These are phyloP conservation scores for Adansonia madagascariensis DNA, from an alignment of 441 rosid species.

Conservation along the genomic window DNA sequence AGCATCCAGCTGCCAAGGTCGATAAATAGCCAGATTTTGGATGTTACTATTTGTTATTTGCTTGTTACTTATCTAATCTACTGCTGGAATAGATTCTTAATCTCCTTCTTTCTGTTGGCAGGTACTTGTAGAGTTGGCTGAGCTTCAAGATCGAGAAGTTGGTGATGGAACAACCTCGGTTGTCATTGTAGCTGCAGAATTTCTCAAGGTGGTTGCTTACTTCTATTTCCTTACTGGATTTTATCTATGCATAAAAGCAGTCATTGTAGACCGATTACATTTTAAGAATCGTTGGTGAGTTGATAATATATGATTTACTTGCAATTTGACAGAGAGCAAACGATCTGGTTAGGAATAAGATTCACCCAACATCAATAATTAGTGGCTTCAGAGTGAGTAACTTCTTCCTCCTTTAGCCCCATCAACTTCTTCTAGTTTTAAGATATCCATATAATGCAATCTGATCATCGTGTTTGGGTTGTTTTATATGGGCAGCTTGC, in stretches of 20 bases:
- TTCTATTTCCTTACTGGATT: neutral
- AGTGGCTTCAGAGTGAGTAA: conserved; percentile 84
- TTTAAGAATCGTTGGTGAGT: neutral
- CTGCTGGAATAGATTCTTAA: neutral
- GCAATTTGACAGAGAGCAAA: conserved; percentile 72
- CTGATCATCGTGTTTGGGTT: conserved; percentile 13
- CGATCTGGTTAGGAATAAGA: conserved; percentile 95
- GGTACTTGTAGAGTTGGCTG: conserved; percentile 97
- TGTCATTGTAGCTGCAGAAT: conserved; percentile 66
- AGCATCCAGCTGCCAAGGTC: conserved; percentile 99
- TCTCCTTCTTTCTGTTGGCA: conserved; percentile 32
- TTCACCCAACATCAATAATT: conserved; percentile 95
- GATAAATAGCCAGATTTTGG: conserved; percentile 9
- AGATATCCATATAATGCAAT: neutral
- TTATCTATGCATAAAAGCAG: neutral
- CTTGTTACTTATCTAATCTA: neutral
- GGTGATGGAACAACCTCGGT: conserved; percentile 99
- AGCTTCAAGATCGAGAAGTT: conserved; percentile 96
- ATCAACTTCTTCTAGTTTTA: conserved; percentile 1
- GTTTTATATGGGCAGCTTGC: conserved; percentile 66
- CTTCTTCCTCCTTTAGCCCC: neutral
- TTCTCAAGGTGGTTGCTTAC: no score
- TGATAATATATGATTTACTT: conserved; percentile 26
- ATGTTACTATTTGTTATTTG: neutral
- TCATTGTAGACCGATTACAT: neutral